These are phyloP conservation scores for Penstemon davidsonii DNA, from an alignment of 257 asterid species.

Conservation along the genomic window DNA sequence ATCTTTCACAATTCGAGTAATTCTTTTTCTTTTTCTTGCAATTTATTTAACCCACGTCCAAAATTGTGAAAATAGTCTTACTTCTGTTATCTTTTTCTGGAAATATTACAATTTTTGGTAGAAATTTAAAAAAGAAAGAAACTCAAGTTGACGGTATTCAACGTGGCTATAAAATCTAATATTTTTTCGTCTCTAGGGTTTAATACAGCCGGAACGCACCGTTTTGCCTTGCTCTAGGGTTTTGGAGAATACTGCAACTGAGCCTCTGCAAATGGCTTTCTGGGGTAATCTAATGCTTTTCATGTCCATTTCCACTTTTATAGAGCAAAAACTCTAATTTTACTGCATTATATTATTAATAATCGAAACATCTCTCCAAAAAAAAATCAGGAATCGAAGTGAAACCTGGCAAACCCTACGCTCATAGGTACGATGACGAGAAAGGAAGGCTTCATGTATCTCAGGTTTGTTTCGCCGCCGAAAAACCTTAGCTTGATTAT, in stretches of 20 bases:
- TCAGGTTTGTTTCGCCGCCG: slow-evolving; percentile 51
- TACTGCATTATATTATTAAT: neutral
- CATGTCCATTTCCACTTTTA: neutral
- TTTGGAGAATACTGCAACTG: slow-evolving; percentile 32
- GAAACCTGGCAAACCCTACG: slow-evolving; percentile 63
- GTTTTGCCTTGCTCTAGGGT: slow-evolving; percentile 29
- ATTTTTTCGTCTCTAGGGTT: slow-evolving; percentile 27
- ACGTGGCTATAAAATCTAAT: too few species aligned
- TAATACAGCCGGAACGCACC: slow-evolving; percentile 21
- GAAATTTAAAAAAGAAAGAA: too few species aligned
- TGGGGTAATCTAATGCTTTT: slow-evolving; percentile 39
- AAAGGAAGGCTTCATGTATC: slow-evolving; percentile 79
- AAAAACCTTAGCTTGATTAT: neutral
- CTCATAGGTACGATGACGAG: slow-evolving; percentile 43
- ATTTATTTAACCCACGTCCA: too few species aligned
- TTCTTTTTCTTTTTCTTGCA: too few species aligned
- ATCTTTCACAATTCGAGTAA: too few species aligned
- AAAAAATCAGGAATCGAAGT: slow-evolving; percentile 68
- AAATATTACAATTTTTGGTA: too few species aligned
- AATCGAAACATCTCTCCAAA: neutral
- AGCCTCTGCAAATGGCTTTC: slow-evolving; percentile 43
- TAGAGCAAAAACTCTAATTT: neutral
- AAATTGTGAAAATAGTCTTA: too few species aligned
- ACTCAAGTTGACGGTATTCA: too few species aligned
- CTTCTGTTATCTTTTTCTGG: too few species aligned